These are phyloP conservation scores for Ceratocystis colombiana DNA, from an alignment of 2,329 filamentous ascomycete genomes.

Conservation along the genomic window DNA sequence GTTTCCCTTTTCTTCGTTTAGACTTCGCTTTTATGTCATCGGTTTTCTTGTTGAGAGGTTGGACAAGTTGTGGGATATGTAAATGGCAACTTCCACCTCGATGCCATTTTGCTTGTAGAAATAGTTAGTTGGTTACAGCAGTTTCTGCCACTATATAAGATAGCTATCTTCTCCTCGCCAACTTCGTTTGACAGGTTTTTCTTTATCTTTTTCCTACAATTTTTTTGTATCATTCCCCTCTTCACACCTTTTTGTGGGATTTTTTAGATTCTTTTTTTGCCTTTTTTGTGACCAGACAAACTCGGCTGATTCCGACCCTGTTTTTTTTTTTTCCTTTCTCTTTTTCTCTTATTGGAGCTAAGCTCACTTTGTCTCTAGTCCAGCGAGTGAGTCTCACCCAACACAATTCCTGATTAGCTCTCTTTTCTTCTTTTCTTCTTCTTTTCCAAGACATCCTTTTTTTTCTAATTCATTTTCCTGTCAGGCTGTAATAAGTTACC, in stretches of 20 bases:
- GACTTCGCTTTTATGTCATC: slow-evolving; percentile 3
- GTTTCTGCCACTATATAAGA: not conserved
- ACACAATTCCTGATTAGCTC: slow-evolving; percentile 22
- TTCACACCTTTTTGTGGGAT: slow-evolving; percentile 11
- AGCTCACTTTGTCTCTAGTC: slow-evolving; percentile 14
- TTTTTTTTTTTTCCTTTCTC: slow-evolving; percentile 7
- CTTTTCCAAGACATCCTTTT: slow-evolving; percentile 24
- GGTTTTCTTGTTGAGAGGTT: not conserved
- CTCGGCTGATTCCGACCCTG: slow-evolving; percentile 17
- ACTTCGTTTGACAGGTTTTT: not conserved
- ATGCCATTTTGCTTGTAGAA: not conserved
- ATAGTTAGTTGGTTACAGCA: not conserved
- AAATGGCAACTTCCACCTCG: slow-evolving; percentile 2
- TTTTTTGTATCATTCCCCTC: not conserved
- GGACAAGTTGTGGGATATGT: not conserved
- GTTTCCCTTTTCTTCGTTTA: slow-evolving; percentile 9
- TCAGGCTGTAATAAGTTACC: slow-evolving; percentile 1
- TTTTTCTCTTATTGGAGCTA: slow-evolving; percentile 15
- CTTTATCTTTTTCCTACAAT: not conserved
- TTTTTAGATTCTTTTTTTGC: slow-evolving; percentile 15
- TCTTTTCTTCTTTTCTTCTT: slow-evolving; percentile 17
- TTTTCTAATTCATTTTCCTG: slow-evolving; percentile 4
- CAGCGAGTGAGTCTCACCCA: slow-evolving; percentile 14
- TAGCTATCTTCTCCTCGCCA: not conserved
- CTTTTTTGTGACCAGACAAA: slow-evolving; percentile 14